Conservation (phyloP, 192 early-diverging fungal genomes). For the Podila epicladia region DNA sequence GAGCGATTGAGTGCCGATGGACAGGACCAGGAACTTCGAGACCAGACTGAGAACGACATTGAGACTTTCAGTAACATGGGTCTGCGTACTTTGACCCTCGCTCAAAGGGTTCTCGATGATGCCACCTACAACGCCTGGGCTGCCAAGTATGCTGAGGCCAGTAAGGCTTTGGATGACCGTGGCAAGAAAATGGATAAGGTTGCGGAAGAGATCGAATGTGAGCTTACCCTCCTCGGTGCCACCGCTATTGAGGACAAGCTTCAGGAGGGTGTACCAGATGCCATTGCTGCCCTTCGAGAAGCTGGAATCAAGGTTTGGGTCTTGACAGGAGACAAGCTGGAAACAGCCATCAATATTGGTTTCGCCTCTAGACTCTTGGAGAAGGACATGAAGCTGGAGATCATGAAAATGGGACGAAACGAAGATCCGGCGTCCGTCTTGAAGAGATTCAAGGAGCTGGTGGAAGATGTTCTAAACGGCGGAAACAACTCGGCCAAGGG, state of each 20-base stretch:
- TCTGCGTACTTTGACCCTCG: conserved; percentile 89
- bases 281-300: conserved; percentile 81
- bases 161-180: conserved; percentile 74
- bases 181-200: conserved; percentile 76
- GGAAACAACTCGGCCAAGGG: not conserved
- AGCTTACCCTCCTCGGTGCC: conserved; percentile 87
- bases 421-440: conserved; percentile 24
- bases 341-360: conserved; percentile 99
- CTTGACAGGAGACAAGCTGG: conserved; percentile 96
- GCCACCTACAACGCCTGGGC: conserved; percentile 82
- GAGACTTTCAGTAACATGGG: conserved; percentile 86
- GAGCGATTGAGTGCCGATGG: conserved; percentile 68
- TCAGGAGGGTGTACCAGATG: conserved; percentile 95
- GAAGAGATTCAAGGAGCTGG: conserved; percentile 36
- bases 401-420: conserved; percentile 52
- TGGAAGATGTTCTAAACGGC: conserved; percentile 26
- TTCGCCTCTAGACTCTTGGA: conserved; percentile 83
- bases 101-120: conserved; percentile 76
- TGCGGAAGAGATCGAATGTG: conserved; percentile 82
- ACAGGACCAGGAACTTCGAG: conserved; percentile 60
- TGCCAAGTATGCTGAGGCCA: conserved; percentile 77
- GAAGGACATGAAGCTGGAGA: conserved; percentile 76
- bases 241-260: conserved; percentile 98
- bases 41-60: conserved; percentile 71
- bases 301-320: conserved; percentile 99